A percentile compares a stretch with the other conserved stretches of the same genome.
Evolutionary conservation across 192 early-diverging fungal species (phyloP).

Genomic region (Haplosporangium gracile): DNA sequence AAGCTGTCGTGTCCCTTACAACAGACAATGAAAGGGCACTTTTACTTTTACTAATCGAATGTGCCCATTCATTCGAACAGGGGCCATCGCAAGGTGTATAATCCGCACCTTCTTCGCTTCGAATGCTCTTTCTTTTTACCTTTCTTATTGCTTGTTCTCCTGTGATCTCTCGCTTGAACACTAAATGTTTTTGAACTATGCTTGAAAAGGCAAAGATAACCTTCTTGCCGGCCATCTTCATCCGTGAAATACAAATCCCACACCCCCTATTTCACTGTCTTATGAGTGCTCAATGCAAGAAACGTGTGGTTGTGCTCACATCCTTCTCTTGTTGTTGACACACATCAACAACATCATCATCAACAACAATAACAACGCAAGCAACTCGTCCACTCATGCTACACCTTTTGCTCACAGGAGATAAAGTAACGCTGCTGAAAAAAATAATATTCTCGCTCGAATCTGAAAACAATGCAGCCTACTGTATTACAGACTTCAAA

Average conservation of each 20-base stretch:
- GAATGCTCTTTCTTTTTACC: neutral
- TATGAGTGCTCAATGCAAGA: neutral
- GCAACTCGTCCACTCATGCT: neutral
- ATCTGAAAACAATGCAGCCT: neutral
- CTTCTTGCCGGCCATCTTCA: neutral
- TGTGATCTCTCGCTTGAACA: neutral
- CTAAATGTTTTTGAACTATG: neutral
- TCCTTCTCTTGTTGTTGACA: neutral
- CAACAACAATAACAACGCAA: neutral
- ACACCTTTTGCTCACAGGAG: neutral
- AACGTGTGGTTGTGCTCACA: slow-evolving; percentile 5
- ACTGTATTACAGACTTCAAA: neutral
- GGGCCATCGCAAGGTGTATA: neutral
- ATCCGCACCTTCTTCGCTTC: neutral
- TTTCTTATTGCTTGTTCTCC: too few relatives aligned
- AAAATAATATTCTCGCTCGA: neutral
- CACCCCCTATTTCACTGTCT: neutral
- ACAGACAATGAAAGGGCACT: too few relatives aligned
- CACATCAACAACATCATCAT: neutral
- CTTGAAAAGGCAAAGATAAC: slow-evolving; percentile 18
- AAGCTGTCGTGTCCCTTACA: neutral
- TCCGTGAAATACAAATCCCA: neutral
- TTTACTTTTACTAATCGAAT: neutral
- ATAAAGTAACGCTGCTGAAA: neutral
- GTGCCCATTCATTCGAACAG: neutral